Conservation (phyloP, 2,329 filamentous ascomycete species). For the Fusarium sulawesiense region DNA sequence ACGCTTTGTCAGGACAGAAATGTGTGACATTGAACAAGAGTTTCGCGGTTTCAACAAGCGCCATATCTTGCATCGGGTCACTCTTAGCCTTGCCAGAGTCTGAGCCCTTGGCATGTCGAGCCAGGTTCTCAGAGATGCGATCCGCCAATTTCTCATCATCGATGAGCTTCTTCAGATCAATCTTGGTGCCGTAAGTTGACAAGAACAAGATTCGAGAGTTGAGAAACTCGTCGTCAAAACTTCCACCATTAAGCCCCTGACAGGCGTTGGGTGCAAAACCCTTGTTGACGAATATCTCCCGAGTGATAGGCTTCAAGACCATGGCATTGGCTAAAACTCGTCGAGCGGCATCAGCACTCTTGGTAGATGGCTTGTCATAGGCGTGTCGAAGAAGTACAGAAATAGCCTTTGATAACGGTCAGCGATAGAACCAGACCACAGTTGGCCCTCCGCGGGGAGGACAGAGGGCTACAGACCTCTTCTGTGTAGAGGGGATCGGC, state of each 20-base stretch:
- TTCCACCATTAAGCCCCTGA: constrained; percentile 76
- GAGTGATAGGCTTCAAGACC: constrained; percentile 64
- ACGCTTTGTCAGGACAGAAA: constrained; percentile 71
- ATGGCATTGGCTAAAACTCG: constrained; percentile 84
- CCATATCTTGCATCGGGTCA: constrained; percentile 79
- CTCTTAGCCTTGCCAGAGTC: constrained; percentile 48
- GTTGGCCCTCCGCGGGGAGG: not conserved
- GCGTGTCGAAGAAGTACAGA: constrained; percentile 77
- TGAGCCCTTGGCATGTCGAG: constrained; percentile 70
- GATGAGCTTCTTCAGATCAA: constrained; percentile 61
- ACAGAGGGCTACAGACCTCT: constrained; percentile 64
- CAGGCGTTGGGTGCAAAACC: constrained; percentile 73
- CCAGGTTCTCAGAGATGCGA: constrained; percentile 75
- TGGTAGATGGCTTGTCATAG: constrained; percentile 72
- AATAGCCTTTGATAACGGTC: constrained; percentile 71
- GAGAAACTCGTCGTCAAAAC: constrained; percentile 87
- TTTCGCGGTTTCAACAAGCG: constrained; percentile 85
- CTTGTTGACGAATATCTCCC: constrained; percentile 54
- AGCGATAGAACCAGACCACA: constrained; percentile 13
- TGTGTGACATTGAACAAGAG: constrained; percentile 90
- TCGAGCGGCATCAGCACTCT: constrained; percentile 79
- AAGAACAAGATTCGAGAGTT: constrained; percentile 59
- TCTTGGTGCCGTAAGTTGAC: constrained; percentile 62
- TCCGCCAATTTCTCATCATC: constrained; percentile 58
- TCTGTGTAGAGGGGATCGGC: constrained; percentile 88